A percentile compares a stretch with the other conserved stretches of the same genome.
These are phyloP conservation scores for Blastomyces percursus DNA, from an alignment of 2,329 filamentous ascomycete genomes.

Conservation along the genomic window DNA sequence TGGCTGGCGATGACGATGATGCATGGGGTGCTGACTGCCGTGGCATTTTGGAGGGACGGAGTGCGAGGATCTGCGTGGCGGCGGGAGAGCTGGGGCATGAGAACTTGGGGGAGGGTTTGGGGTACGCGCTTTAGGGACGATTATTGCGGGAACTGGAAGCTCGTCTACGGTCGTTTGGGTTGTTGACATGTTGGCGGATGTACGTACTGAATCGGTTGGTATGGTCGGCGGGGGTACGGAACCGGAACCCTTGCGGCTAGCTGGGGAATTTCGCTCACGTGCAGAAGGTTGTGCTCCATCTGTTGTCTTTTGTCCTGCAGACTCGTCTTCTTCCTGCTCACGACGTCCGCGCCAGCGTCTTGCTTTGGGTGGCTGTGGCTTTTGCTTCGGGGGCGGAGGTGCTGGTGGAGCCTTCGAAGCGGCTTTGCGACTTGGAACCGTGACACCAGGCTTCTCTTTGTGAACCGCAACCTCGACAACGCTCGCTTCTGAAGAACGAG, in stretches of 20 bases:
- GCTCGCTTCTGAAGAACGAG: constrained; percentile 62
- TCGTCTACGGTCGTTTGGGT: background rate
- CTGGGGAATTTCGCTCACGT: background rate
- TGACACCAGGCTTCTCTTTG: constrained; percentile 69
- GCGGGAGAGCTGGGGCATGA: constrained; percentile 32
- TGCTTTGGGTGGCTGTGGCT: constrained; percentile 34
- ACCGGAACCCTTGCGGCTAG: constrained; percentile 8
- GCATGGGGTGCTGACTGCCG: constrained; percentile 10
- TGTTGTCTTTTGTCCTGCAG: constrained; percentile 10
- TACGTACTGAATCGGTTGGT: background rate
- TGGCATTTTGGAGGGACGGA: constrained; percentile 16
- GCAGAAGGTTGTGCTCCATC: background rate
- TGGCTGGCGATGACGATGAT: constrained; percentile 11
- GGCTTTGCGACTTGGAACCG: constrained; percentile 58
- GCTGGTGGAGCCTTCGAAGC: constrained; percentile 18
- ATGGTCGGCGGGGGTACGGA: constrained; percentile 3
- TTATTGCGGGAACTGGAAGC: background rate
- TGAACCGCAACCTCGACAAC: constrained; percentile 68
- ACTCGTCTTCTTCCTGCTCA: constrained; percentile 24
- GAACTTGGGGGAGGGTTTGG: constrained; percentile 5
- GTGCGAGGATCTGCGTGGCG: constrained; percentile 29
- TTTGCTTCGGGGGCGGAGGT: constrained; percentile 21
- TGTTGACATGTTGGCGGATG: background rate
- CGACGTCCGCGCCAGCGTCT: constrained; percentile 34
- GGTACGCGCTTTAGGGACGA: constrained; percentile 2